Conservation (phyloP, 2,329 filamentous ascomycete species). For the Elsinoe perseae region DNA sequence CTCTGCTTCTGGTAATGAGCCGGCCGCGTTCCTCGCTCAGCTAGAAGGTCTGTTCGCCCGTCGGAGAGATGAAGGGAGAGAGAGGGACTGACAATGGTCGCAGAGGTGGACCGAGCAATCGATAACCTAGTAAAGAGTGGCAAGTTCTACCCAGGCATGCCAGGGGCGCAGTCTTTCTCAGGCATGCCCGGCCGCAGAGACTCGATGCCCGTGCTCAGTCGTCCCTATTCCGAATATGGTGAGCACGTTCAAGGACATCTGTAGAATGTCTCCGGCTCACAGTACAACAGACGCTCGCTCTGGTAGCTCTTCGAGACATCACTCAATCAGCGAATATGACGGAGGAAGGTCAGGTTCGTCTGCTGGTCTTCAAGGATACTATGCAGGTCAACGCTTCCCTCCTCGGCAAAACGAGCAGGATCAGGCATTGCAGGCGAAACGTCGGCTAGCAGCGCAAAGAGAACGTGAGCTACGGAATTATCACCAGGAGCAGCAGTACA, state of each 20-base stretch:
- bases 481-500: conserved; percentile 99
- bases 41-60: conserved; percentile 68
- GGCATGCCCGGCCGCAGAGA: conserved; percentile 66
- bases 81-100: not conserved
- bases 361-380: conserved; percentile 85
- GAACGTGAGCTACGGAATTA: conserved; percentile 99
- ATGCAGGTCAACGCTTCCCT: conserved; percentile 87
- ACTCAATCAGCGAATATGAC: conserved; percentile 80
- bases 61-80: not conserved
- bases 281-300: conserved; percentile 60
- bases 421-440: conserved; percentile 98
- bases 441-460: conserved; percentile 97
- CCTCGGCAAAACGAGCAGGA: conserved; percentile 84
- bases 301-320: conserved; percentile 63
- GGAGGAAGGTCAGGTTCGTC: conserved; percentile 63
- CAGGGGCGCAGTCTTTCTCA: conserved; percentile 29
- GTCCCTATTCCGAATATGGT: conserved; percentile 54
- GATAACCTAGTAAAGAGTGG: conserved; percentile 96
- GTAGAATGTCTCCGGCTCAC: not conserved
- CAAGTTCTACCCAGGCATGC: conserved; percentile 61
- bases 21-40: conserved; percentile 72
- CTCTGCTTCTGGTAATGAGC: conserved; percentile 63
- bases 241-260: conserved; percentile 30
- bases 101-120: conserved; percentile 91
- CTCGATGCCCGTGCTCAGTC: conserved; percentile 59